Evolutionary conservation across 208 protist species (phyloP).

Genomic region (Crithidia expoeki): DNA sequence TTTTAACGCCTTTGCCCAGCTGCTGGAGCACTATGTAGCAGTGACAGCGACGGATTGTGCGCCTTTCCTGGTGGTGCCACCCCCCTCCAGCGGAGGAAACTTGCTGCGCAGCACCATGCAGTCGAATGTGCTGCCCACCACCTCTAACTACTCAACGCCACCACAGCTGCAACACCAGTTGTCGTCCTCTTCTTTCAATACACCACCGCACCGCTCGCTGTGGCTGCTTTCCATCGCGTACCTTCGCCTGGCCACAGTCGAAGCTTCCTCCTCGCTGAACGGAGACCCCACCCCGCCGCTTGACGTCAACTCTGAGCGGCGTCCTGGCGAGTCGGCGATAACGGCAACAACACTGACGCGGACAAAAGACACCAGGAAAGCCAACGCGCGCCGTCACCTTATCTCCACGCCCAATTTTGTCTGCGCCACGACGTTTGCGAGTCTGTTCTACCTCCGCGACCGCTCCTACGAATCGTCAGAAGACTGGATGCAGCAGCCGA

Average conservation of each 20-base stretch:
- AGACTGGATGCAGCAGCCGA: constrained; percentile 33
- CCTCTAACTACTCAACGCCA: not conserved
- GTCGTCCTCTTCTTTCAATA: not conserved
- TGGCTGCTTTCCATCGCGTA: constrained; percentile 55
- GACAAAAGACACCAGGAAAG: not conserved
- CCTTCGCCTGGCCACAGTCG: constrained; percentile 44
- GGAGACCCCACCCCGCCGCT: not conserved
- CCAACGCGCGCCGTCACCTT: not conserved
- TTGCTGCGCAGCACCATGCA: not conserved
- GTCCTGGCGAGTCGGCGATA: not conserved
- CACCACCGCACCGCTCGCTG: constrained; percentile 35
- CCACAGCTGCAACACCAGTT: not conserved
- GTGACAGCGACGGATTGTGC: constrained; percentile 3
- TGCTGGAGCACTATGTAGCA: constrained; percentile 36
- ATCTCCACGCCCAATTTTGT: constrained; percentile 23
- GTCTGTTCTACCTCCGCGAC: constrained; percentile 35
- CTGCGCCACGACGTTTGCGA: constrained; percentile 27
- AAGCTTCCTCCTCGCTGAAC: not conserved
- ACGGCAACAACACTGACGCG: not conserved
- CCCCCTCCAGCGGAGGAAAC: not conserved
- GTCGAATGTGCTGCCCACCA: not conserved
- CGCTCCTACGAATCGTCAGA: constrained; percentile 40
- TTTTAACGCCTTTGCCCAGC: constrained; percentile 39
- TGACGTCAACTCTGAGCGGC: not conserved
- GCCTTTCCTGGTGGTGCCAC: not conserved